Percentiles rank a stretch among this genome's conserved stretches.
Evolutionary conservation across 192 early-diverging fungal genomes (phyloP).

Genomic region (Spinellus fusiger): DNA sequence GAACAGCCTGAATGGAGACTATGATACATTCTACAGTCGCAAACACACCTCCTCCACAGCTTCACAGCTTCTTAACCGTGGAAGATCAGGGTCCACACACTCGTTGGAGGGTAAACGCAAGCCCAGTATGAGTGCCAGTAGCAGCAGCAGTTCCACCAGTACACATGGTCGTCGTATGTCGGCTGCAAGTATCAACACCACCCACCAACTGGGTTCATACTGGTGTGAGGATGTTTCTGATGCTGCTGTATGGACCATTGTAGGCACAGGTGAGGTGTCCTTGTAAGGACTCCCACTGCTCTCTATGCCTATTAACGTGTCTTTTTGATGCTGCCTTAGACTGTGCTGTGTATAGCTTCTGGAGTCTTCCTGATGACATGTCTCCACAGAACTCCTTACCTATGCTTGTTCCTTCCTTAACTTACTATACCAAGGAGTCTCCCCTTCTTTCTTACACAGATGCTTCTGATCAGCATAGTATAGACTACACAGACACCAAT

Average conservation of each 20-base stretch:
- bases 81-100: background rate
- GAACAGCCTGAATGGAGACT: conserved; percentile 45
- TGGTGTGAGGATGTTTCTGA: conserved; percentile 84
- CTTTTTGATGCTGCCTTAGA: conserved; percentile 20
- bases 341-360: conserved; percentile 50
- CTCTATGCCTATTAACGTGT: conserved; percentile 2
- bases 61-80: background rate
- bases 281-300: background rate
- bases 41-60: background rate
- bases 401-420: background rate
- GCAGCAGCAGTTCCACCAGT: conserved; percentile 5
- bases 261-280: conserved; percentile 63
- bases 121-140: conserved; percentile 10
- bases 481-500: background rate
- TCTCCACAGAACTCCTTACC: background rate
- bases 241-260: conserved; percentile 88
- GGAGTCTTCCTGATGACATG: conserved; percentile 28
- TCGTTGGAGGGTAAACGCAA: conserved; percentile 13
- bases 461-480: background rate
- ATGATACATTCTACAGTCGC: conserved; percentile 3
- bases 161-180: conserved; percentile 1
- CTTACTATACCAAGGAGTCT: background rate
- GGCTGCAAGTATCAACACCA: conserved; percentile 17
- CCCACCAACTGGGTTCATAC: conserved; percentile 34
- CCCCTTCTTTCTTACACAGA: no score